Evolutionary conservation across 139 green algal species (phyloP).

Genomic region (Chlorella sp.): DNA sequence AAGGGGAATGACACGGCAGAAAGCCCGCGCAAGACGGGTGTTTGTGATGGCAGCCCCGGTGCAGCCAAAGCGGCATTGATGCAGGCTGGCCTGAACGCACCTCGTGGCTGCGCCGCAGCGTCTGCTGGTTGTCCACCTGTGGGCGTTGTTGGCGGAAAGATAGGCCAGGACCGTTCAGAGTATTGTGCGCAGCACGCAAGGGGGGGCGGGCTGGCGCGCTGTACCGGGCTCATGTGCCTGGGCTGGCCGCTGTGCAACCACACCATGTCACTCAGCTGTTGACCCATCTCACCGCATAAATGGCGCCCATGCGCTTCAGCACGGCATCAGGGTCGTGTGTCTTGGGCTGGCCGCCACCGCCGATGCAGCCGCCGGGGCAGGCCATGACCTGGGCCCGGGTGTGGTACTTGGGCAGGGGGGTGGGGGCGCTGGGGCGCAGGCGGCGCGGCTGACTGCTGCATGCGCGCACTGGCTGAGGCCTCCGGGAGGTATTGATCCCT

Average conservation of each 20-base stretch:
- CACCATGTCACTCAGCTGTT: neutral
- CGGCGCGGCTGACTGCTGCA: no score
- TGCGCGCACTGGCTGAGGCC: no score
- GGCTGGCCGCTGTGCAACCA: neutral
- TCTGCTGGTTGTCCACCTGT: slow-evolving; percentile 36
- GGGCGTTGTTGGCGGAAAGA: slow-evolving; percentile 35
- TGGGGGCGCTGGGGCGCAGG: no score
- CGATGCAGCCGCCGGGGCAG: slow-evolving; percentile 62
- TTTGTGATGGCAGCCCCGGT: no score
- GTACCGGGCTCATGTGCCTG: no score
- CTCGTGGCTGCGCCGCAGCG: slow-evolving; percentile 3
- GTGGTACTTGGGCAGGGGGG: no score
- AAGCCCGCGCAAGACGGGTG: no score
- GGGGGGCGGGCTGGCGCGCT: no score
- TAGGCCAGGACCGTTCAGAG: neutral
- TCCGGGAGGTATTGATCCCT: no score
- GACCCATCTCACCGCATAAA: neutral
- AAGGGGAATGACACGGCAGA: no score
- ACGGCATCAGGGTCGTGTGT: slow-evolving; percentile 60
- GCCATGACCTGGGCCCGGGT: slow-evolving; percentile 51
- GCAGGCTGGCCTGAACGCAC: no score
- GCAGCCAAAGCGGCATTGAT: no score
- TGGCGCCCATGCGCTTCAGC: slow-evolving; percentile 59
- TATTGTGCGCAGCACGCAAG: neutral
- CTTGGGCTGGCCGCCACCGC: slow-evolving; percentile 70